Base-by-base conservation (phyloP, 2,329 filamentous ascomycete species). In the Aspergillus sp. region DNA sequence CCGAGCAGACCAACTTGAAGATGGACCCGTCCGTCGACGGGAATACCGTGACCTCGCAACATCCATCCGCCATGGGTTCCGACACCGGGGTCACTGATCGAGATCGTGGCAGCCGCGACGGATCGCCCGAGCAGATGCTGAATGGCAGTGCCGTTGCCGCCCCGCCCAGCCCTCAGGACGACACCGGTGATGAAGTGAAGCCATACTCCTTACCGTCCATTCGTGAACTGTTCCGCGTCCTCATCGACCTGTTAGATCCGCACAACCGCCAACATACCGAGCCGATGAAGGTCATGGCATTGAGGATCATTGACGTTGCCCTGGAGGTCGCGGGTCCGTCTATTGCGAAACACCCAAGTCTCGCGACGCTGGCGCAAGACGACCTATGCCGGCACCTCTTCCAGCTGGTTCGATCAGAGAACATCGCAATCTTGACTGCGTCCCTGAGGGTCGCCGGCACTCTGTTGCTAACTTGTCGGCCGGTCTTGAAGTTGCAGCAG, bases 171-270 rank as follows among this genome's bases (percentile, higher is more conserved):
- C 70, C 74, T n/a, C 71, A 77, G 25, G 75, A 77, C 47, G 82
- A 84, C 32, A 70, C 79, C 48, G 78, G 81, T 12, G 74, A 79
- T 6, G 83, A 87, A 52, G 87, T 96, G 59, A 91, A 89, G 64
- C 94, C 96, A 0, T 99, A 99, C 75, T 96, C 93, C 13, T 79
- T 99, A 30, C 92, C 94, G 1, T 97, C 94, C 2, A 97, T 99
- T 67, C 85, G 93, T 66, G 96, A 99, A 74, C 84, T 99, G 0
- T 97, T 99, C 73, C 85, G 95, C 56, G 95, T 98, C 45, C 81
- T 99, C 25, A 94, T 98, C 48, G 94, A 96, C 74, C 88, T 99
- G 15, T 80, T 99, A 25, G 92, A 99, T 72, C 95, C 96, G 1
- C 91, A 97, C 71, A 94, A 98, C 76, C 89, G 87, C 55, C 91